These are phyloP conservation scores for Massarina eburnea DNA, from an alignment of 2,329 filamentous ascomycete genomes.

Conservation along the genomic window DNA sequence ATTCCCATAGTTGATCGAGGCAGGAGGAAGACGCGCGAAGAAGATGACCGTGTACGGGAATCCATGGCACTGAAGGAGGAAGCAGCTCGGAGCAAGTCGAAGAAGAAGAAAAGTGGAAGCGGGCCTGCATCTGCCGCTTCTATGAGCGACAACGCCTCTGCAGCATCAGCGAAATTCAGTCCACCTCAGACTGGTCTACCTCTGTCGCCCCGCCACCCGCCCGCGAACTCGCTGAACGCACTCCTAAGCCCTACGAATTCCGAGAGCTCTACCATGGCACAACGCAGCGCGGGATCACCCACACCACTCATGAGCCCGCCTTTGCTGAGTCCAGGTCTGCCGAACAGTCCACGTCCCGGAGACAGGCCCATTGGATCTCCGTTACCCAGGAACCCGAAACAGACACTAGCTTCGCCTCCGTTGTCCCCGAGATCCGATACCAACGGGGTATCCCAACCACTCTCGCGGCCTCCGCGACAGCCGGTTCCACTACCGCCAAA, in stretches of 20 bases:
- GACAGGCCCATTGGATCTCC: conserved; percentile 63
- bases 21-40: conserved; percentile 79
- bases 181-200: conserved; percentile 36
- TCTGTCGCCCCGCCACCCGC: conserved; percentile 42
- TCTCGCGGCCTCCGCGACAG: conserved; percentile 72
- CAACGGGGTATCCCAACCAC: conserved; percentile 58
- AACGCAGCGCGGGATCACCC: conserved; percentile 42
- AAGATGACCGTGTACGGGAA: conserved; percentile 80
- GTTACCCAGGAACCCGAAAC: conserved; percentile 58
- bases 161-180: conserved; percentile 34
- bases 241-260: conserved; percentile 54
- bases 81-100: conserved; percentile 71
- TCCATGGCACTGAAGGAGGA: conserved; percentile 66
- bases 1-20: conserved; percentile 65
- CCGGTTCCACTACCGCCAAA: conserved; percentile 72
- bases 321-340: conserved; percentile 64
- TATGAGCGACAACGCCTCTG: conserved; percentile 16
- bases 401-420: conserved; percentile 64
- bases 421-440: conserved; percentile 61
- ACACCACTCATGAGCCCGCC: conserved; percentile 57
- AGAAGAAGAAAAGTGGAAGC: conserved; percentile 64
- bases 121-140: conserved; percentile 41
- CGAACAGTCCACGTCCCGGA: conserved; percentile 62
- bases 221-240: conserved; percentile 41
- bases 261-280: conserved; percentile 42